A percentile compares a stretch with the other conserved stretches of the same genome.
These are phyloP conservation scores for Hirsutella minnesotensis DNA, from an alignment of 2,329 filamentous ascomycete species.

Conservation along the genomic window DNA sequence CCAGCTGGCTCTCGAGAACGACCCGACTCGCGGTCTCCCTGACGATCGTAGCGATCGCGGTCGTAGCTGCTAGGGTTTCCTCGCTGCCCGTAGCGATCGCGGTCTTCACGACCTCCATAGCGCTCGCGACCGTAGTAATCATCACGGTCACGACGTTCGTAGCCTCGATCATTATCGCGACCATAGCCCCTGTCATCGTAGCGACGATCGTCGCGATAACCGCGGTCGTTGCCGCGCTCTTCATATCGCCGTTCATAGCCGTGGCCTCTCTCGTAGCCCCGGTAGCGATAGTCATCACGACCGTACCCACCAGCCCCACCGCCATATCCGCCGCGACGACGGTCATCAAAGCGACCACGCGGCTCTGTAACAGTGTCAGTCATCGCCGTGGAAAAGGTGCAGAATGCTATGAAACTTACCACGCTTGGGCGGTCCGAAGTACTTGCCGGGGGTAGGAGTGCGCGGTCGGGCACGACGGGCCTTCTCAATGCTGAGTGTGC, in stretches of 20 bases:
- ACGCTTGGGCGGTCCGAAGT: conserved; percentile 96
- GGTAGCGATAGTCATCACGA: conserved; percentile 48
- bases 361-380: conserved; percentile 17
- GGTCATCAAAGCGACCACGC: conserved; percentile 43
- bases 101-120: conserved; percentile 32
- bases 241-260: conserved; percentile 35
- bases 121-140: conserved; percentile 25
- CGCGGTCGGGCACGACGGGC: conserved; percentile 88
- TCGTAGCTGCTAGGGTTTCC: conserved; percentile 31
- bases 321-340: conserved; percentile 50
- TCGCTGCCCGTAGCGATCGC: conserved; percentile 28
- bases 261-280: conserved; percentile 29
- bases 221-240: conserved; percentile 36
- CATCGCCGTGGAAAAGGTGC: background rate
- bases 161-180: conserved; percentile 46
- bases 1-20: conserved; percentile 27
- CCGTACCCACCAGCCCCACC: conserved; percentile 31
- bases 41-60: conserved; percentile 36
- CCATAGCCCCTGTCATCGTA: conserved; percentile 36
- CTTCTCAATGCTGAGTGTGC: conserved; percentile 97
- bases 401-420: conserved; percentile 45
- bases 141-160: conserved; percentile 36
- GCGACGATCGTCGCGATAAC: conserved; percentile 34
- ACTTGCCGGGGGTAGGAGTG: conserved; percentile 95
- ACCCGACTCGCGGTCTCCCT: conserved; percentile 25